Base-by-base conservation (phyloP, 2,329 filamentous ascomycete species). In the Ophiostoma quercus region DNA sequence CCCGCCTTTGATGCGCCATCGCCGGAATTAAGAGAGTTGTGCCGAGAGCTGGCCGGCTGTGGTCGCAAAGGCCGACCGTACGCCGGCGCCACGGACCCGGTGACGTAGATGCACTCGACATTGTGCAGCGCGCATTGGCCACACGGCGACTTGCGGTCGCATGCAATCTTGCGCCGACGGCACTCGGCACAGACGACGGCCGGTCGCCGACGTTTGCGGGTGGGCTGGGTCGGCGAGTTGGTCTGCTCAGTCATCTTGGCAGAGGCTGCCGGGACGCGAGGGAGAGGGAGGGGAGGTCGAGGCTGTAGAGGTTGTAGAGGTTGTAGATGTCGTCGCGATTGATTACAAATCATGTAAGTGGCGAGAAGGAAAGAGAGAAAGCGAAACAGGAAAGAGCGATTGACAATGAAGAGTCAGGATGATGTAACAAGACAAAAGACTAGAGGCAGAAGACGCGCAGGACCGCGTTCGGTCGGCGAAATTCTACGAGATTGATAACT, bases 121-220 rank as follows among this genome's bases (percentile, higher is more conserved):
- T 82, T 84, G 72, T 82, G 82, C 22, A 85, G 84, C 69, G 83
- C 82, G 74, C 87, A 90, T 70, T 87, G 85, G 71, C 80, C 82
- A 73, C 87, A 89, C 1, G 87, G 87, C 5, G 77, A 76, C 71
- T 84, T 82, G 63, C 85, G 83, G 75, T 89, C 84, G 74, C 87
- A 90, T 67, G 83, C 81, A 70, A 89, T 84, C 76, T 90, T 90
- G 43, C 86, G 84, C 69, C 78, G 82, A 41, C 87, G 82, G 73
- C 87, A 90, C 47, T 85, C 79, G 71, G 81, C 77, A 74, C 86
- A 88, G 0, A 86, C 85, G n/a, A 82, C 76, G 8, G 80, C 76
- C 51, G 79, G 79, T 34, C 78, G 76, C 34, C 73, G 70, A n/a
- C 73, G 71, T 63, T 73, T 73, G 25, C 73, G 73, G 9, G 70